Evolutionary conservation across 2,329 filamentous ascomycete species (phyloP), one percentile per base, ranked within the genome.

Genomic region (Alternaria ethzedia): DNA sequence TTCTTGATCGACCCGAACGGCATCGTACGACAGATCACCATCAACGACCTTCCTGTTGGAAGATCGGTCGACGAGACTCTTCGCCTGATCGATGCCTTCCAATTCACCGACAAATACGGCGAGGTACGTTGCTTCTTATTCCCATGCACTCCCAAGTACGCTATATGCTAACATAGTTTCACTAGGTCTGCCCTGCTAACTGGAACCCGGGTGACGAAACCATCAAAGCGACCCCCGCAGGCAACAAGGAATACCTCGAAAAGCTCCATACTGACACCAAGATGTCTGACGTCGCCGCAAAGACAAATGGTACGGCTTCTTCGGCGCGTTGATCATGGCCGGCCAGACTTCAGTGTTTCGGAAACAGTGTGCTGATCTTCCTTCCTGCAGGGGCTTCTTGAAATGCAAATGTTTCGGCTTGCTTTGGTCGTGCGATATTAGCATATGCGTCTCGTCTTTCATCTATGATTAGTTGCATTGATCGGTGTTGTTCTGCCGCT

Each of bases 1-100:
- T 90, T 90, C 82, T 84, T 90, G 80, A 89, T 90, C 72, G 88
- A 90, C 75, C 87, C 88, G 63, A 86, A 86, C 78, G 88, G 88
- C 59, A 78, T 84, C 26, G 81, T 90, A 25, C 81, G 88, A 66
- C 86, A 82, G 83, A 88, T 90, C 77, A 89, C 88, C 65, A 82
- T 90, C 82, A 90, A 90, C 80, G 88, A 90, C 72, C 83, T 89
- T 30, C 86, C 88, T 64, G 87, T 90, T 67, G 88, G 88, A 64
- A 87, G 88, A 69, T 85, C 86, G 69, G 88, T 90, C 58, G 86
- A 89, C 75, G 88, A 90, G 81, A 86, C 87, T 2, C 83, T 89
- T 70, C 87, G 88, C 43, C 77, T 86, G 32, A 78, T 86, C 57
- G 84, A 86, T 64, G 84, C 84, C 25, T 83, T 86, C 71, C 80